Evolutionary conservation across 1,139 yeast species (phyloP), one percentile per base, ranked within the genome.

Genomic region (Diutina ranongensis): DNA sequence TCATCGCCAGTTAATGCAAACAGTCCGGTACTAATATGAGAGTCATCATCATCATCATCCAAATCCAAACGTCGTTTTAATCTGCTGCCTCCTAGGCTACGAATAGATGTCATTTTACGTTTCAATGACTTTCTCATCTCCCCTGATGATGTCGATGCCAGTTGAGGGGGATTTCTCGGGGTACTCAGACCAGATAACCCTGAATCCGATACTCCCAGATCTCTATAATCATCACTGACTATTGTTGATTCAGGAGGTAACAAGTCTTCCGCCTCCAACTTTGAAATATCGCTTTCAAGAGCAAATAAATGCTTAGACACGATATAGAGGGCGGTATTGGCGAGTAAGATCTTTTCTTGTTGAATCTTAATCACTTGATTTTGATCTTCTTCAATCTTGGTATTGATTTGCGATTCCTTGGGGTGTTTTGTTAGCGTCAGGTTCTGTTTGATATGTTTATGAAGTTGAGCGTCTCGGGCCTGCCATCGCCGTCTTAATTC

Each of bases 391-490:
- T 77, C 74, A 5, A 92, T 83, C 55, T 82, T 82, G 35, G 75
- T 71, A 54, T 76, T 74, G 10, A 84, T 58, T 51, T 75, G 82
- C 41, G 68, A 77, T 57, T 92, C 98, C 53, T 87, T 85, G 2
- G 97, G 94, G 59, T 84, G 84, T 52, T 80, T 84, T 2, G 82
- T 74, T 44, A 83, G 63, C 0, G 95, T 82, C 0, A 97, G 97
- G 63, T 87, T 80, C 45, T 87, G 81, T 52, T 83, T 76, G 49
- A 88, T 84, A 59, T 79, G 82, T 60, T 87, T 88, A 58, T 86
- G 95, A 47, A 92, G 67, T 54, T 81, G 86, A 19, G 75, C 69
- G 57, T 92, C 98, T 50, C 84, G 75, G 48, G 78, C 78, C 55
- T 76, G 80, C 52, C 80, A 76, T 54, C 83, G 76, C 59, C 76